Percentiles rank a stretch among this genome's conserved stretches.
Evolutionary conservation across 1,284 basidiomycete species (phyloP).

Genomic region (Phlebopus sp.): DNA sequence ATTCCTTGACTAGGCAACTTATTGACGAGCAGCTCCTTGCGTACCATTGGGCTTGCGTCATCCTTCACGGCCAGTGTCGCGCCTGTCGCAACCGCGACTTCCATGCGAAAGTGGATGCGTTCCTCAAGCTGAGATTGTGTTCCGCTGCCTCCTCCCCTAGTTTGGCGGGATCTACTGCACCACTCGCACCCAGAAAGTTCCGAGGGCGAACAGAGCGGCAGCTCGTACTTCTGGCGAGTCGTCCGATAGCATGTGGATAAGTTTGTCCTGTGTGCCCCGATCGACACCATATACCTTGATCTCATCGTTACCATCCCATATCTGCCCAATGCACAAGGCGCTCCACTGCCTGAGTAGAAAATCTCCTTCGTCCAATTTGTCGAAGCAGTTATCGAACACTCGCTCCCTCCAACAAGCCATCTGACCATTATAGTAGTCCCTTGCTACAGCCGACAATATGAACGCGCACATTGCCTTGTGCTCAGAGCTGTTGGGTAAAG

Average conservation of each 20-base stretch:
- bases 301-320: slow-evolving; percentile 94
- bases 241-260: slow-evolving; percentile 82
- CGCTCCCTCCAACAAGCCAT: slow-evolving; percentile 81
- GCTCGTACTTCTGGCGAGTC: slow-evolving; percentile 92
- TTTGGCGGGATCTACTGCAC: slow-evolving; percentile 62
- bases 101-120: slow-evolving; percentile 76
- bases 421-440: slow-evolving; percentile 87
- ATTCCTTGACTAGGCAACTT: slow-evolving; percentile 92
- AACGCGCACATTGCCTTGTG: slow-evolving; percentile 99
- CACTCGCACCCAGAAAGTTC: slow-evolving; percentile 92
- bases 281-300: slow-evolving; percentile 86
- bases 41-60: slow-evolving; percentile 93
- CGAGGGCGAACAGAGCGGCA: slow-evolving; percentile 89
- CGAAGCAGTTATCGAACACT: slow-evolving; percentile 89
- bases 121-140: slow-evolving; percentile 81
- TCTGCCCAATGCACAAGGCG: slow-evolving; percentile 89
- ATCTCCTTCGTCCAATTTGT: slow-evolving; percentile 85
- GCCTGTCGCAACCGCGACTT: slow-evolving; percentile 75
- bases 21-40: slow-evolving; percentile 93
- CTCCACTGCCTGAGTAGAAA: slow-evolving; percentile 95
- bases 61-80: slow-evolving; percentile 82
- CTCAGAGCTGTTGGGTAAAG: slow-evolving; percentile 89
- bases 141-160: slow-evolving; percentile 82
- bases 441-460: slow-evolving; percentile 89
- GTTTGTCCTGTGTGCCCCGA: slow-evolving; percentile 80